Evolutionary conservation across 129 eudicot species (phyloP).

Genomic region (Pseudognaphalium luteoalbum): DNA sequence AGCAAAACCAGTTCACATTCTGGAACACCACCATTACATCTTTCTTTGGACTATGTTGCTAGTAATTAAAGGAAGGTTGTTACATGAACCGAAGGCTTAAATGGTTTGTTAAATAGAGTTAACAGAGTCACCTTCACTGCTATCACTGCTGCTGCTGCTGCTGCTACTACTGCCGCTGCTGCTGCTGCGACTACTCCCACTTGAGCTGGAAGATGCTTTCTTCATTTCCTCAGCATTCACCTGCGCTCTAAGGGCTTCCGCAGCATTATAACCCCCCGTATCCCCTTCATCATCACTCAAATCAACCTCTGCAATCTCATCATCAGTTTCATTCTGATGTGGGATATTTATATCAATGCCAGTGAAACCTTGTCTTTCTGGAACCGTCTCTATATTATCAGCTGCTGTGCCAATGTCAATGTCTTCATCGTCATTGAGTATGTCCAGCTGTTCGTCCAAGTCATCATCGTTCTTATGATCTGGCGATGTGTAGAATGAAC

Average conservation of each 20-base stretch:
- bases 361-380: constrained; percentile 46
- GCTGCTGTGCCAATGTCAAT: constrained; percentile 24
- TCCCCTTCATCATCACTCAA: constrained; percentile 69
- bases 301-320: constrained; percentile 85
- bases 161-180: constrained; percentile 60
- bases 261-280: constrained; percentile 62
- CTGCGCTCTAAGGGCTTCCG: constrained; percentile 95
- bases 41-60: neutral
- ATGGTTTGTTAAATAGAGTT: constrained; percentile 48
- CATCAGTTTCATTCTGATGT: constrained; percentile 71
- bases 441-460: constrained; percentile 76
- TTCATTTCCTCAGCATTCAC: constrained; percentile 62
- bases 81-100: constrained; percentile 16
- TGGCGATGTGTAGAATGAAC: constrained; percentile 52
- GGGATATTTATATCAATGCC: constrained; percentile 86
- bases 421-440: constrained; percentile 67
- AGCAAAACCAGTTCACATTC: neutral
- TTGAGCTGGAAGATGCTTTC: constrained; percentile 63
- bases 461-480: constrained; percentile 68
- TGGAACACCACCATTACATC: neutral
- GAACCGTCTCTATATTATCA: constrained; percentile 33
- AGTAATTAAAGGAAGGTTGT: neutral
- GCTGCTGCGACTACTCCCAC: constrained; percentile 59
- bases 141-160: constrained; percentile 59
- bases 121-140: constrained; percentile 72